Base-by-base conservation (phyloP, 129 eudicot species). In the Flaveria trinervia region DNA sequence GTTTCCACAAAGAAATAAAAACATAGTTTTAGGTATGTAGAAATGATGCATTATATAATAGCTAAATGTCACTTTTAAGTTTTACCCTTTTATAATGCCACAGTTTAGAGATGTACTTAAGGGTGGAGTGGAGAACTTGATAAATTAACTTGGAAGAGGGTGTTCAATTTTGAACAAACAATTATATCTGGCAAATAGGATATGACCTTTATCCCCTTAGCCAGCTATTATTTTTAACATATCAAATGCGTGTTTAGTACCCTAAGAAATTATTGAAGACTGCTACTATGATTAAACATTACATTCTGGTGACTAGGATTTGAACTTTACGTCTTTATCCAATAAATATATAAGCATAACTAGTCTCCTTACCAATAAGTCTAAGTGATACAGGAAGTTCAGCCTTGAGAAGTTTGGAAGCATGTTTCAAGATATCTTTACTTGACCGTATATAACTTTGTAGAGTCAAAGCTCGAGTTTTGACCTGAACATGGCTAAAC, bases 371-470 rank as follows among this genome's bases (percentile, higher is more conserved):
- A 91, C 98, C 97, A 55, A 94, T 94, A 52, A 94, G 85, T 78
- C 98, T 87, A 69, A 91, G 80, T 45, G 98, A 89, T 77, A 83
- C 64, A 62, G 97, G 97, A 75, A 91, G 88, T 84, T 94, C 98
- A 68, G 96, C 92, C 78, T 89, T 94, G n/a, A 94, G 90, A 68
- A 94, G 83, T 86, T 91, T 94, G 64, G 80, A 87, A 67, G 92
- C 96, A 83, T 94, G 93, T 84, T 80, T 89, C 65, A 91, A 77
- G 45, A 94, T 91, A 79, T 94, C 98, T 79, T 84, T 92, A 72
- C 87, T 81, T 80, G 96, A 84, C 77, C 83, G 54, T 68, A 84
- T 87, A 79, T 84, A 89, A 80, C 73, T 85, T 46, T 80, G 90
- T 80, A 93, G 80, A 76, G 97, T 87, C 84, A 89, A 84, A 48